Conservation (phyloP, 2,329 filamentous ascomycete species). For the Mycogone perniciosa region DNA sequence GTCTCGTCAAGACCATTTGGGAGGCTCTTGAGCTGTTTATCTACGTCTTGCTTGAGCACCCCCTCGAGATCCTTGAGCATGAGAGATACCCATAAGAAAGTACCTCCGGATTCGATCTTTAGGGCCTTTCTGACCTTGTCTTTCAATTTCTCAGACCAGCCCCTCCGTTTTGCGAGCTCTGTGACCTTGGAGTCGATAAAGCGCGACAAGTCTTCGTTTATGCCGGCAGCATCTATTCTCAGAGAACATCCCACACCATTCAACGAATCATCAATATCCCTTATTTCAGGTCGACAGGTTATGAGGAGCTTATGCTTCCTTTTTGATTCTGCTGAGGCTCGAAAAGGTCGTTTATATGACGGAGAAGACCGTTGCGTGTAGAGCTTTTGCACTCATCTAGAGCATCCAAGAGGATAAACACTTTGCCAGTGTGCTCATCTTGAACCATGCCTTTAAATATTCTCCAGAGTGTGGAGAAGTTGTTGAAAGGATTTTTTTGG, state of each 20-base stretch:
- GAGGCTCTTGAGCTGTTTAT: constrained; percentile 4
- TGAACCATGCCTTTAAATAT: constrained; percentile 10
- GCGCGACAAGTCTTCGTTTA: constrained; percentile 8
- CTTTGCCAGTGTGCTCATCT: constrained; percentile 5
- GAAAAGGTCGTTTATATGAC: background rate
- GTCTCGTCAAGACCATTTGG: constrained; percentile 10
- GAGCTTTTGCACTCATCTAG: constrained; percentile 11
- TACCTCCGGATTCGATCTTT: constrained; percentile 4
- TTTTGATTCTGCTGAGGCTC: background rate
- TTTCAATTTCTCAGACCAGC: background rate
- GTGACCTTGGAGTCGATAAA: constrained; percentile 9
- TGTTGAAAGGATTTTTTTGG: constrained; percentile 1
- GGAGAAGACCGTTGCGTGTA: constrained; percentile 2
- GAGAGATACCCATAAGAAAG: constrained; percentile 10
- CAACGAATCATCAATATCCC: constrained; percentile 6
- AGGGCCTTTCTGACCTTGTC: background rate
- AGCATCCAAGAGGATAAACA: constrained; percentile 12
- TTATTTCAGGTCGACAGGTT: constrained; percentile 6
- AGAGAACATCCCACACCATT: background rate
- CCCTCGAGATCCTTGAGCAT: constrained; percentile 3
- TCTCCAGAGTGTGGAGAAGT: constrained; percentile 9
- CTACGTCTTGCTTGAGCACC: background rate
- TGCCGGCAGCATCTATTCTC: constrained; percentile 1
- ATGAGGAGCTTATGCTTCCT: constrained; percentile 7
- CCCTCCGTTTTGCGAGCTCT: background rate